Conservation (phyloP, 495 filamentous ascomycete genomes). For the Annulohypoxylon bovei region DNA sequence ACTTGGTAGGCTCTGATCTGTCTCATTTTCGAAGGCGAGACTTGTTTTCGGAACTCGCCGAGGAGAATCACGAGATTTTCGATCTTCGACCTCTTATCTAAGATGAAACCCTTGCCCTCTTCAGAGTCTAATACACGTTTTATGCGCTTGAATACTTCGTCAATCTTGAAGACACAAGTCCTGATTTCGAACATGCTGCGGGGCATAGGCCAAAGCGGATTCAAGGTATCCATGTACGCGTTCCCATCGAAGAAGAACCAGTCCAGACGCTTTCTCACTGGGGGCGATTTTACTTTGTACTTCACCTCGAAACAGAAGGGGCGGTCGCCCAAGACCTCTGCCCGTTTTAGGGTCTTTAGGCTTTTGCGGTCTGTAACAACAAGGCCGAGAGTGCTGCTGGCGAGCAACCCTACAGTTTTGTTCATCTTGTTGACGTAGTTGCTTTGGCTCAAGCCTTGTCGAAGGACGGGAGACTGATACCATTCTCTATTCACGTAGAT, state of each 20-base stretch:
- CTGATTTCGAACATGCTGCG: background rate
- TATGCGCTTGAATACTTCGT: conserved; percentile 4
- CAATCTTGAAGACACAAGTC: conserved; percentile 15
- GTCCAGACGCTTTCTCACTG: conserved; percentile 3
- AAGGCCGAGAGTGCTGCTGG: background rate
- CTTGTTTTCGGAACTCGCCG: conserved; percentile 5
- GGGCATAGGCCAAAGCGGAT: background rate
- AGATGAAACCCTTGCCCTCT: background rate
- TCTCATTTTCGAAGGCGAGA: conserved; percentile 18
- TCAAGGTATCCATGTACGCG: background rate
- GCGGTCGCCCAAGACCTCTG: background rate
- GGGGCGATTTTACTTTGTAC: background rate
- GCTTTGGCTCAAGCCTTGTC: conserved; percentile 2
- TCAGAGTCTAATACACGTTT: background rate
- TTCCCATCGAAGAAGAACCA: conserved; percentile 30
- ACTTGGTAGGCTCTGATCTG: background rate
- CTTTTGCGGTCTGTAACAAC: background rate
- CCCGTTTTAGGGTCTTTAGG: background rate
- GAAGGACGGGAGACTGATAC: conserved; percentile 3
- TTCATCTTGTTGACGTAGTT: background rate
- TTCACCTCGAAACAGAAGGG: background rate
- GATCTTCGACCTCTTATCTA: background rate
- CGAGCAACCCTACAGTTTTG: background rate
- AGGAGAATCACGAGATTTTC: conserved; percentile 30
- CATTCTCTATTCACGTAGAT: conserved; percentile 16